Evolutionary conservation across 140 eudicot genomes (phyloP), one percentile per base, ranked within the genome.

Genomic region (Bidens hawaiensis): DNA sequence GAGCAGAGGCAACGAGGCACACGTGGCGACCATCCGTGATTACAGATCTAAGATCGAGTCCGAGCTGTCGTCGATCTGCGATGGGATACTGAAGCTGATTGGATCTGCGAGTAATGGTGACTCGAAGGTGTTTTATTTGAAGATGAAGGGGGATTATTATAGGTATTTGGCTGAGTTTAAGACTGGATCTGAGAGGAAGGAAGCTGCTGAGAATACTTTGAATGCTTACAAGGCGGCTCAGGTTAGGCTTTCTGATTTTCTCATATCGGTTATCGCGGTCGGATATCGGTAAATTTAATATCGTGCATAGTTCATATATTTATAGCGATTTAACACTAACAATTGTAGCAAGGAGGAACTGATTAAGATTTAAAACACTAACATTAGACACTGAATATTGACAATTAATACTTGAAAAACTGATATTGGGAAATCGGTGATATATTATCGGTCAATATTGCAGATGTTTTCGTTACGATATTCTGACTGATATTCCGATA

Each of bases 71-170:
- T 41, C 69, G 69, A 87, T 87, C 74, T 87, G 95, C 38, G 95
- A 87, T 8, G 95, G 95, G 2, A 87, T 83, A 33, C 28, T 83
- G 31, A 83, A 81, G 67, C 91, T 86, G 55, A 78, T 86, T 42
- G 83, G 78, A 62, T 79, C 91, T 16, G 91, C 95, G 17, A 33
- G 78, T 10, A 53, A 49, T 46, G 95, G 88, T 14, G 93, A 87
- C 24, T 83, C 93, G 1, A 83, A 83, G 80, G 95, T 83, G 33
- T 87, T 87, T 36, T 87, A 83, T 60, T 47, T 87, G 84, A 87
- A 87, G 62, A 87, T 87, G 95, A 87, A 87, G 65, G 95, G 95
- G 28, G 95, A 87, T 76, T 87, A 87, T 45, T 79, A 81, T 49
- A 69, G 95, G 68, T 87, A 87, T 73, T 65, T 87, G 82, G 95